These are phyloP conservation scores for Dryas alaskensis DNA, from an alignment of 306 rosid genomes.

Conservation along the genomic window DNA sequence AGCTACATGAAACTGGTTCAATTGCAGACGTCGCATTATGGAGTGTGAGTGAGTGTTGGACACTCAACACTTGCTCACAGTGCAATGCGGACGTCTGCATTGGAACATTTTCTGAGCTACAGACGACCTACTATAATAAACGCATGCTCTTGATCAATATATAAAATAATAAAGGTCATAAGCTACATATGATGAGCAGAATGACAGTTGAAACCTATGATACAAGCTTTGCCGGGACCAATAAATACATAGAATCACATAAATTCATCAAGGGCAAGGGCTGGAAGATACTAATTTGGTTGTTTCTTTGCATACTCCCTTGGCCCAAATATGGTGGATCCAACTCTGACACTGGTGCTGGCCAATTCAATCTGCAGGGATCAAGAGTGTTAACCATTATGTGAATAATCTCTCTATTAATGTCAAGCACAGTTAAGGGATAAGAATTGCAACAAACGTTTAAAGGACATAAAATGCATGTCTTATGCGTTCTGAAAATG, in stretches of 20 bases:
- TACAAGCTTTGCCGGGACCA: background rate
- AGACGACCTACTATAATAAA: too few relatives aligned
- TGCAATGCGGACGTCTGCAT: too few relatives aligned
- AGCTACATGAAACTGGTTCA: background rate
- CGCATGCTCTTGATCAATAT: background rate
- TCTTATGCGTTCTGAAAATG: background rate
- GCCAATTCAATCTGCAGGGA: conserved; percentile 53
- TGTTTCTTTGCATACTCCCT: conserved; percentile 47
- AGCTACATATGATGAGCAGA: background rate
- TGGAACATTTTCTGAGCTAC: too few relatives aligned
- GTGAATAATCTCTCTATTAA: background rate
- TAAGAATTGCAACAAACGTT: background rate
- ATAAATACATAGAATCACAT: background rate
- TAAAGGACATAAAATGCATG: background rate
- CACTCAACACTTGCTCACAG: too few relatives aligned
- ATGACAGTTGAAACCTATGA: background rate
- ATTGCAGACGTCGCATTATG: background rate
- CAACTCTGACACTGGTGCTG: conserved; percentile 53
- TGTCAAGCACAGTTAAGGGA: background rate
- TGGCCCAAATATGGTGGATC: conserved; percentile 54
- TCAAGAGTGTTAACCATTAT: background rate
- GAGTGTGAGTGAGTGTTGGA: too few relatives aligned
- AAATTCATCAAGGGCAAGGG: background rate
- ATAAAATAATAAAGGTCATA: background rate
- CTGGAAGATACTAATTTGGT: conserved; percentile 19